phyloP scores from a whole-genome alignment of 169 alveolate genomes.

The Plasmodium sp. region DNA sequence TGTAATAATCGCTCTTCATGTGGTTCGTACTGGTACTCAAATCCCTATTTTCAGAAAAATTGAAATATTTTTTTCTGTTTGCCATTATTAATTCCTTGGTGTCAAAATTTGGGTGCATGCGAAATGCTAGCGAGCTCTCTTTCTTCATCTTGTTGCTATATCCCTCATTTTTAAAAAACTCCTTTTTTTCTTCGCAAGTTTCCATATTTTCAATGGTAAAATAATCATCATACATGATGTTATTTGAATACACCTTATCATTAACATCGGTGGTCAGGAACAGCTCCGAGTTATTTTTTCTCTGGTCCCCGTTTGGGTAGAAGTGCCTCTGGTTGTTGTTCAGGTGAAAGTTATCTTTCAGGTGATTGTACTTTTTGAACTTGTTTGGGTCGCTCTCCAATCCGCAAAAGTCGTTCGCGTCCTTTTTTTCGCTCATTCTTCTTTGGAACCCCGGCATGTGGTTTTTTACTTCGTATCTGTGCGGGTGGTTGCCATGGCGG shows the following conservation, averaged over 20 bases:
- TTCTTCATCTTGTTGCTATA: slow-evolving; percentile 1
- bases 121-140: neutral
- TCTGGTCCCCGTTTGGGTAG: neutral
- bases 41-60: slow-evolving; percentile 18
- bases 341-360: slow-evolving; percentile 61
- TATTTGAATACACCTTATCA: slow-evolving; percentile 47
- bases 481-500: neutral
- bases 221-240: slow-evolving; percentile 71
- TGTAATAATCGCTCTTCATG: neutral
- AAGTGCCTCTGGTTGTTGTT: slow-evolving; percentile 32
- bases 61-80: slow-evolving; percentile 12
- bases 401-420: neutral
- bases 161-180: slow-evolving; percentile 33
- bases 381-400: slow-evolving; percentile 29
- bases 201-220: slow-evolving; percentile 71
- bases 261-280: slow-evolving; percentile 13
- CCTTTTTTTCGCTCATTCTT: slow-evolving; percentile 16
- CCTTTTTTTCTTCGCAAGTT: slow-evolving; percentile 57
- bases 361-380: slow-evolving; percentile 49
- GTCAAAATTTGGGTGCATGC: neutral
- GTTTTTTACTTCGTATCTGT: slow-evolving; percentile 16
- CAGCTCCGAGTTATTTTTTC: slow-evolving; percentile 55
- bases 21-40: neutral
- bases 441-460: neutral
- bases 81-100: neutral